Base-by-base conservation (phyloP, 805 yeast species). In the Wickerhamiella australiensis region DNA sequence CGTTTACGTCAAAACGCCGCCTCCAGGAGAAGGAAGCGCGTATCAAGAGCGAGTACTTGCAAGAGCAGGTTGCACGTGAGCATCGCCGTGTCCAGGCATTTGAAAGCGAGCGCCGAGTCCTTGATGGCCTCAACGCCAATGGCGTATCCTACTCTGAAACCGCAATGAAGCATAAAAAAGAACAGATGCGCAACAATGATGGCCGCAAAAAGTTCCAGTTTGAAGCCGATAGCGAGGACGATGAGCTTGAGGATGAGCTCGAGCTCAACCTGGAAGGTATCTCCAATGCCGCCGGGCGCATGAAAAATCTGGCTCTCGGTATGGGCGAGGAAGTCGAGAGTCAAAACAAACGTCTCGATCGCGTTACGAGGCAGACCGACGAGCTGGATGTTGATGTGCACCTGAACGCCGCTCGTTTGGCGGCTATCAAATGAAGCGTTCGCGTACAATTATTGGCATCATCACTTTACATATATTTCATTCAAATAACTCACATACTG, bases 151-250 rank as follows among this genome's bases (percentile, higher is more conserved):
- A 54, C 52, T 53, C 58, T 12, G 61, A 59, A 21, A 57, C 57
- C 29, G 59, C 61, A 40, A 61, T 61, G 38, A 75, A 77, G 60
- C 76, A 75, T 54, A 73, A 70, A 49, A 76, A 76, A 46, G 77
- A 78, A 49, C 64, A 69, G 54, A 65, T 73, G 54, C 72, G 78
- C 44, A 69, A 61, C 41, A 54, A 59, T 41, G 63, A 59, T 37
- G 58, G 55, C 42, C 65, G 67, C 25, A 58, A 56, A 42, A 61
- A 61, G 58, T 63, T 60, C 52, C 59, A 57, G 50, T 57, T 57
- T 49, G 96, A 86, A 61, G 83, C 82, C 45, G 96, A 90, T 65
- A 79, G 79, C 46, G 96, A 90, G 63, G 97, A 92, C 65, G 95
- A 87, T 59, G 92, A 80, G 57, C 77, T 86, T 77, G 97, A 90